These are phyloP conservation scores for Phytophthora aleatoria DNA, from an alignment of 352 stramenopile species.

Conservation along the genomic window DNA sequence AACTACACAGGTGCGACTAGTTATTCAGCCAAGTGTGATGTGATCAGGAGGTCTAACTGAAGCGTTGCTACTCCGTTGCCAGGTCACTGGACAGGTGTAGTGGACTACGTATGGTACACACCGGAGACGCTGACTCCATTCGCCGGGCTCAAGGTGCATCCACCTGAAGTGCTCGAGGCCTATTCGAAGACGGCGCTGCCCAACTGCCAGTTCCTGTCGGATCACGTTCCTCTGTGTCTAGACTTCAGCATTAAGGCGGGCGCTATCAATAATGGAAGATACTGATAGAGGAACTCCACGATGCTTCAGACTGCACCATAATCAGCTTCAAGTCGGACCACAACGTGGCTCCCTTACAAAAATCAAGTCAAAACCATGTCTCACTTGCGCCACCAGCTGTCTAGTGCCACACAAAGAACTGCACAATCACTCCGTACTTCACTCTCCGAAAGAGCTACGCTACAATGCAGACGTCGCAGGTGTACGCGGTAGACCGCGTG, in stretches of 20 bases:
- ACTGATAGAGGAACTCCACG: slow-evolving; percentile 46
- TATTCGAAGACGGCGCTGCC: slow-evolving; percentile 93
- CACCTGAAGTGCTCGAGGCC: slow-evolving; percentile 86
- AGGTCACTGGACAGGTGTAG: slow-evolving; percentile 94
- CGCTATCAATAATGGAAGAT: slow-evolving; percentile 48
- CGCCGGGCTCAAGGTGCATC: slow-evolving; percentile 93
- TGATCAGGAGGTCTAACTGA: slow-evolving; percentile 4
- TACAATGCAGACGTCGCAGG: slow-evolving; percentile 84
- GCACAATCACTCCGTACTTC: slow-evolving; percentile 4
- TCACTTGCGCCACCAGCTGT: slow-evolving; percentile 13
- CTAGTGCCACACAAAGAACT: slow-evolving; percentile 11
- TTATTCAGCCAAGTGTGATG: background rate
- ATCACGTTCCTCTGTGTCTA: slow-evolving; percentile 95
- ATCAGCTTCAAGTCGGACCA: slow-evolving; percentile 22
- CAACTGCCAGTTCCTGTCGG: slow-evolving; percentile 95
- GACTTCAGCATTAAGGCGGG: slow-evolving; percentile 87
- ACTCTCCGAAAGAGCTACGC: slow-evolving; percentile 7
- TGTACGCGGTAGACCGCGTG: slow-evolving; percentile 87
- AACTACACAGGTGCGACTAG: slow-evolving; percentile 94
- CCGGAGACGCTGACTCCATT: slow-evolving; percentile 92
- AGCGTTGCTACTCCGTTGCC: slow-evolving; percentile 4
- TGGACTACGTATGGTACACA: slow-evolving; percentile 99
- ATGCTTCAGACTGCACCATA: slow-evolving; percentile 10
- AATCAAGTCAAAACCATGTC: slow-evolving; percentile 15
- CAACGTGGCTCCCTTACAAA: slow-evolving; percentile 10